Evolutionary conservation across 176 grass and related monocot genomes (phyloP).

Genomic region (Avena eriantha): DNA sequence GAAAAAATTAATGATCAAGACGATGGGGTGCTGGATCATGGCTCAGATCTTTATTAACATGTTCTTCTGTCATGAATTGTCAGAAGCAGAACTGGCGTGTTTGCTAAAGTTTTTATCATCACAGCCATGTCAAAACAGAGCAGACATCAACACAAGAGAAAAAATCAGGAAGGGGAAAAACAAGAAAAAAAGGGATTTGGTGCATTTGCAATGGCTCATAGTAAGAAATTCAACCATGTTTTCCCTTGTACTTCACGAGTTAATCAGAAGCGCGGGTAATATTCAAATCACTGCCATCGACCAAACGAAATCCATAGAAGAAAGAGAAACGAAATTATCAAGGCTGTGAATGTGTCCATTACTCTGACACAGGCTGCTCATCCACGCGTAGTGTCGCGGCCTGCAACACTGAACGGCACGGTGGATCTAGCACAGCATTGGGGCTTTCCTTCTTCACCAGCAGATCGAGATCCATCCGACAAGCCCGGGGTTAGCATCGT

Average conservation of each 20-base stretch:
- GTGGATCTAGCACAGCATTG: constrained; percentile 66
- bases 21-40: too few species aligned
- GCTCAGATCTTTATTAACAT: constrained; percentile 57
- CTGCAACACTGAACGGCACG: constrained; percentile 78
- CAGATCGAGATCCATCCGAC: constrained; percentile 44
- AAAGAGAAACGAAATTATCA: fast-evolving
- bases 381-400: constrained; percentile 34
- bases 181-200: not conserved
- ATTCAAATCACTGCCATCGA: constrained; percentile 42
- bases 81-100: constrained; percentile 86
- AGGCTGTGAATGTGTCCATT: constrained; percentile 47
- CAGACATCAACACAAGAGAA: not conserved
- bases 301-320: not conserved
- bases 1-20: too few species aligned
- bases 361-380: constrained; percentile 68
- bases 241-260: constrained; percentile 55
- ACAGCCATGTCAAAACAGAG: constrained; percentile 6
- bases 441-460: constrained; percentile 75
- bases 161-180: fast-evolving
- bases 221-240: constrained; percentile 81
- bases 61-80: constrained; percentile 71
- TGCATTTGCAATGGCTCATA: constrained; percentile 44
- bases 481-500: constrained; percentile 75
- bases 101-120: constrained; percentile 60
- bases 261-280: constrained; percentile 68